Evolutionary conservation across 352 stramenopile species (phyloP), one percentile per base, ranked within the genome.

Genomic region (Pythium periplocum): DNA sequence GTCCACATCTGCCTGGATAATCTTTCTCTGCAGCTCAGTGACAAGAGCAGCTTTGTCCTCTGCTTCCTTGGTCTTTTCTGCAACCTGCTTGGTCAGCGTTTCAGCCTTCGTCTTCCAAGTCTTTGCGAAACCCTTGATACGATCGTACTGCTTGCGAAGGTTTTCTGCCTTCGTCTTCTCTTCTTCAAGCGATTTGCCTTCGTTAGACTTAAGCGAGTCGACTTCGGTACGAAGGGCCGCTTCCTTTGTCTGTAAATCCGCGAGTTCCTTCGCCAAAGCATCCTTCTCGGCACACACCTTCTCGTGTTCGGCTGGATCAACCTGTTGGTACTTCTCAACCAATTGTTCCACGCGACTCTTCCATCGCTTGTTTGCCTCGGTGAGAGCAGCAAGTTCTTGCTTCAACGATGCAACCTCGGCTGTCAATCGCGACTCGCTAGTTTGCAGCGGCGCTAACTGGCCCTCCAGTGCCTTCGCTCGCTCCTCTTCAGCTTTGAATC

Each of bases 21-120:
- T 50, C 48, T 82, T 82, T 36, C 53, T 54, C 49, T 89, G 72
- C 6, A 82, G 32, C 4, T 66, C 59, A 11, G 57, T 56, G 40
- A 86, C 52, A 33, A 60, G 52, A 26, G 59, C 60, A 4, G 49
- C 59, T 11, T 82, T 79, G 45, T 85, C 74, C 4, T 87, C 74
- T 1, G 55, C 48, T 49, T 83, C 76, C 57, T 87, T 86, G 42
- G 71, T 78, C 61, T 87, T 90, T 35, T 92, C 81, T 2, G 61
- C 68, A 33, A 88, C 53, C 49, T 84, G 70, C 59, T 86, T 87
- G 4, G 58, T 84, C 40, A 88, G 55, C 33, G 53, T 53, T 59
- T 92, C 78, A 0, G 78, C 75, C 67, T 90, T 87, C 30, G 69
- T 73, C 68, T 93, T 90, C 82, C 82, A 93, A 37, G 74, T 85